phyloP scores from a whole-genome alignment of 306 rosid genomes.

The Myrica gale region DNA sequence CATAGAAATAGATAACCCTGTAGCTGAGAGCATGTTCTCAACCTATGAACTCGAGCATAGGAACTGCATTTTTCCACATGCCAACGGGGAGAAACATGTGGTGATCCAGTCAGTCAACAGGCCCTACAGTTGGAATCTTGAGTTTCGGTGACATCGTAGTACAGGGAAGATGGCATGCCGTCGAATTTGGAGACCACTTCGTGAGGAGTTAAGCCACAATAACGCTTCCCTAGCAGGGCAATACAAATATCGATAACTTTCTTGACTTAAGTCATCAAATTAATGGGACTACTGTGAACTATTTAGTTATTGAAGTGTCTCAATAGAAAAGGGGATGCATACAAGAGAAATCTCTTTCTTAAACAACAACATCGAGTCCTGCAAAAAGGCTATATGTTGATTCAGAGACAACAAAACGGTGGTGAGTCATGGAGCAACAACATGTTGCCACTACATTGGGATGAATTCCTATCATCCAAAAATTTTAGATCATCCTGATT shows the following conservation, averaged over 20 bases:
- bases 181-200: conserved; percentile 77
- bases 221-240: conserved; percentile 63
- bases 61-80: conserved; percentile 1
- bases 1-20: background rate
- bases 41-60: background rate
- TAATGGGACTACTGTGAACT: too few relatives aligned
- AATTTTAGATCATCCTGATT: too few relatives aligned
- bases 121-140: conserved; percentile 50
- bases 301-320: too few relatives aligned
- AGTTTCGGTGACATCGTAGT: conserved; percentile 59
- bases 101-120: conserved; percentile 39
- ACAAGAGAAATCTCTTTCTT: too few relatives aligned
- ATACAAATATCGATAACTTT: conserved; percentile 68
- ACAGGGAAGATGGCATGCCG: conserved; percentile 67
- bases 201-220: conserved; percentile 74
- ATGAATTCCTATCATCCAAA: too few relatives aligned
- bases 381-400: too few relatives aligned
- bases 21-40: conserved; percentile 10
- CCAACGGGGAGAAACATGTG: background rate
- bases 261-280: conserved; percentile 9
- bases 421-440: too few relatives aligned
- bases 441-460: too few relatives aligned
- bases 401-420: too few relatives aligned
- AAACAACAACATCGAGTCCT: too few relatives aligned
- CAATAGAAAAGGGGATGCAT: too few relatives aligned